phyloP scores from a whole-genome alignment of 371 early-diverging fungal species.

The Rhizomucor miehei region DNA sequence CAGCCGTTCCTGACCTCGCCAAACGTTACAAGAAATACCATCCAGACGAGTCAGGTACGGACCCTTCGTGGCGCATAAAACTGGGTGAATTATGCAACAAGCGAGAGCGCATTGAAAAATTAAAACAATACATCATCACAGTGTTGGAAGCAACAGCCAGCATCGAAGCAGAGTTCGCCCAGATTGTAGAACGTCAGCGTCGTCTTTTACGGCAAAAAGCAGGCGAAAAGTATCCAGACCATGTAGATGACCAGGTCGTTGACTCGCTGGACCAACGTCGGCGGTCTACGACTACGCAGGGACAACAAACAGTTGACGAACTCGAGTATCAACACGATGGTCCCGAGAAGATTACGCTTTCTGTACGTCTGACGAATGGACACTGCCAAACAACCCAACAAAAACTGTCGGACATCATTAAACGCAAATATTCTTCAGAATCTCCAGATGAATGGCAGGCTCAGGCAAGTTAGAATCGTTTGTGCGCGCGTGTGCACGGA shows the following conservation, averaged over 20 bases:
- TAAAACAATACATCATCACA: neutral
- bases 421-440: neutral
- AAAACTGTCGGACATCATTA: conserved; percentile 10
- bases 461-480: neutral
- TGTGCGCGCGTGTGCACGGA: neutral
- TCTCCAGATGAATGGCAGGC: conserved; percentile 2
- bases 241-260: conserved; percentile 6
- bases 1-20: conserved; percentile 57
- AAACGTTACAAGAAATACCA: conserved; percentile 63
- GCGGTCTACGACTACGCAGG: neutral
- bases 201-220: neutral
- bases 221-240: neutral
- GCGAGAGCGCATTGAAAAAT: neutral
- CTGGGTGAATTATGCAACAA: neutral
- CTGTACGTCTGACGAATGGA: conserved; percentile 8
- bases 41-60: conserved; percentile 57
- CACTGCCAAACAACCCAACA: conserved; percentile 14
- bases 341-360: neutral
- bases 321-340: neutral
- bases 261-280: neutral
- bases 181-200: conserved; percentile 9
- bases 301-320: no score
- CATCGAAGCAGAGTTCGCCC: conserved; percentile 26
- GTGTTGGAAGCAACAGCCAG: conserved; percentile 22
- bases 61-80: no score